Evolutionary conservation across 208 protist species (phyloP), one percentile per base, ranked within the genome.

Genomic region (Crithidia bombi): DNA sequence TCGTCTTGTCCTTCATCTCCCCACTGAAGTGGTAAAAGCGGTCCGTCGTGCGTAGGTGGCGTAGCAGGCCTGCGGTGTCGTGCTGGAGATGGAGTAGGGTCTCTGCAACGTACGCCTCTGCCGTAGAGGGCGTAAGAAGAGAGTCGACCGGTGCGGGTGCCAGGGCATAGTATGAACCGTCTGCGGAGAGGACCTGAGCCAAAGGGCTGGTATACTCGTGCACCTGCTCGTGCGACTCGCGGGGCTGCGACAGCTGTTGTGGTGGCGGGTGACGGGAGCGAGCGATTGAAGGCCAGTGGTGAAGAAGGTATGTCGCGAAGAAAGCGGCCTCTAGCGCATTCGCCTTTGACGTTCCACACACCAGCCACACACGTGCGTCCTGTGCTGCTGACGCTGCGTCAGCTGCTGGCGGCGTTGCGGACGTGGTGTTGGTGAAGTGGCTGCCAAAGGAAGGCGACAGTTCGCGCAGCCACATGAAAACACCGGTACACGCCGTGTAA

Each of bases 11-110:
- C 35, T 38, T 55, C 32, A 57, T 28, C 61, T 74, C 36, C 5
- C 85, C 85, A 0, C 77, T 87, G 65, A 93, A 93, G 73, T 82
- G 81, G 44, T 69, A 63, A 6, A 86, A 75, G 4, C 69, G 63
- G 9, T 69, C 62, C 12, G 63, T 84, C 15, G 50, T 57, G 19
- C 87, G 83, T 23, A 88, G 63, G 72, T 91, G 81, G 10, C 35
- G 67, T 17, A 95, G 79, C 63, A 91, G 86, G 36, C 87, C 87
- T 14, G 86, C 85, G 17, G 89, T 95, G 74, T 82, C 85, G 43
- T 86, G 80, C 54, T 90, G 85, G 38, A 95, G 65, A n/a, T 47
- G 58, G 46, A 81, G 79, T 7, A 95, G 66, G 39, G 86, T 70
- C 50, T 90, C 83, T 32, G 68, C 68, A 17, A 87, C 68, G 65